Base-by-base conservation (phyloP, 179 eudicot genomes). In the Silene noctiflora region DNA sequence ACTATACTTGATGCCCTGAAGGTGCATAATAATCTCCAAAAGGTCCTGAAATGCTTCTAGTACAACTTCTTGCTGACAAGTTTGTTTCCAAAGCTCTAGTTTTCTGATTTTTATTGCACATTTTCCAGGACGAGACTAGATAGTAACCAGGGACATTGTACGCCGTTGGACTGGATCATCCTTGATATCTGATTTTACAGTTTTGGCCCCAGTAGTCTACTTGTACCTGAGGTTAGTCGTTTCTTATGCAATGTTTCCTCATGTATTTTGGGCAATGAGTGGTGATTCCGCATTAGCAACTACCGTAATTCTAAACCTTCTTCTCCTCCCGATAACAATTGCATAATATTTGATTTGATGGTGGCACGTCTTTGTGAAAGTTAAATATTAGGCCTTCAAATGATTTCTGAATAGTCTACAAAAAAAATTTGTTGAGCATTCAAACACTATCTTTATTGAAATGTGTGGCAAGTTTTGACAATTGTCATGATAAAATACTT, bases 1-100 rank as follows among this genome's bases (percentile, higher is more conserved):
- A 87, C 92, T 83, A 90, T 92, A 78, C 81, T 89, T 58, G 97
- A 94, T 81, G 98, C 97, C 69, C 77, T 94, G 60, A 78, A 74
- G 75, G 86, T 82, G 77, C 91, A 89, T 69, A 86, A 85, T 74
- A 82, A 66, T 64, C 74, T 81, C 51, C 87, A 69, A 79, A 82
- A 85, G 83, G 89, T 87, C 67, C 75, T 70, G 59, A 59, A 72
- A 74, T 56, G 33, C 22, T 61, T 59, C 53, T 48, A 19, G 24
- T 67, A 4, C 33, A 46, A 77, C 1, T 42, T 71, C 42, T 22
- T 71, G 3, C 14, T 3, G 11, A 60, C 11, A 39, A 22, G 6
- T 14, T 55, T 68, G 4, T 76, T 31, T 59, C 33, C 51, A 11
- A 21, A 13, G 11, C 46, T 12, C 60, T 5, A 33, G 0, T 42